A percentile compares a stretch with the other conserved stretches of the same genome.
phyloP scores from a whole-genome alignment of 208 protist species.

The Trypanosomatidae sp. region DNA sequence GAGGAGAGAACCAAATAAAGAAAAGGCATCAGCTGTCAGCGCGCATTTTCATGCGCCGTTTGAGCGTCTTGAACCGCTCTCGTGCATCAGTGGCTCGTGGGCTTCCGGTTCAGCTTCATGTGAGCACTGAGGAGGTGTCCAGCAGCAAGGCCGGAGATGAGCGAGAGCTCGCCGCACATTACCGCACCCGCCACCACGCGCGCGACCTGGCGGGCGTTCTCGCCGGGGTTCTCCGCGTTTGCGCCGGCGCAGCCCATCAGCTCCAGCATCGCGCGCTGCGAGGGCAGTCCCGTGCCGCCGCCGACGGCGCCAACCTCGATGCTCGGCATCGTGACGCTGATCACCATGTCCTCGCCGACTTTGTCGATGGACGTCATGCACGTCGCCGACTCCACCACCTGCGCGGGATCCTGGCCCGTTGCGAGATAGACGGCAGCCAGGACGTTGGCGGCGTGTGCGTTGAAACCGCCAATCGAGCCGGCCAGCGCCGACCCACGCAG shows the following conservation, averaged over 20 bases:
- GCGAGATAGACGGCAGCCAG: slow-evolving; percentile 98
- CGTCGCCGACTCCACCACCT: slow-evolving; percentile 97
- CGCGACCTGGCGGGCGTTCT: slow-evolving; percentile 92
- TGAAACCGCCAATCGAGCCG: slow-evolving; percentile 97
- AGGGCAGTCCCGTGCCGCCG: slow-evolving; percentile 96
- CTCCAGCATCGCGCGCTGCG: slow-evolving; percentile 94
- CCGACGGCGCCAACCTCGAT: slow-evolving; percentile 99
- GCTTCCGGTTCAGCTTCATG: slow-evolving; percentile 93
- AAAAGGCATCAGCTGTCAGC: too few relatives aligned
- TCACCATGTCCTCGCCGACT: slow-evolving; percentile 89
- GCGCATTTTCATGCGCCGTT: too few relatives aligned
- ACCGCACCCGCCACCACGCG: slow-evolving; percentile 92
- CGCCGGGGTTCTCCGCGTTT: slow-evolving; percentile 80
- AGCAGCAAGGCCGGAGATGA: slow-evolving; percentile 93
- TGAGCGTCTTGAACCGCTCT: too few relatives aligned
- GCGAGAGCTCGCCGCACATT: slow-evolving; percentile 97
- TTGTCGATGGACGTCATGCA: slow-evolving; percentile 97
- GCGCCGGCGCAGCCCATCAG: slow-evolving; percentile 92
- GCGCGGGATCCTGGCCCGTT: slow-evolving; percentile 97
- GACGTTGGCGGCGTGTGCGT: slow-evolving; percentile 98
- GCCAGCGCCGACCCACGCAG: slow-evolving; percentile 97
- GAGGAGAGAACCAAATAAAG: too few relatives aligned
- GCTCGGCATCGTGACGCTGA: slow-evolving; percentile 97
- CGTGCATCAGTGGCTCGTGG: slow-evolving; percentile 21
- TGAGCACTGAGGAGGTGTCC: slow-evolving; percentile 90